Percentiles rank a stretch among this genome's conserved stretches.
These are phyloP conservation scores for Peterozyma xylosa DNA, from an alignment of 805 yeast genomes.

Conservation along the genomic window DNA sequence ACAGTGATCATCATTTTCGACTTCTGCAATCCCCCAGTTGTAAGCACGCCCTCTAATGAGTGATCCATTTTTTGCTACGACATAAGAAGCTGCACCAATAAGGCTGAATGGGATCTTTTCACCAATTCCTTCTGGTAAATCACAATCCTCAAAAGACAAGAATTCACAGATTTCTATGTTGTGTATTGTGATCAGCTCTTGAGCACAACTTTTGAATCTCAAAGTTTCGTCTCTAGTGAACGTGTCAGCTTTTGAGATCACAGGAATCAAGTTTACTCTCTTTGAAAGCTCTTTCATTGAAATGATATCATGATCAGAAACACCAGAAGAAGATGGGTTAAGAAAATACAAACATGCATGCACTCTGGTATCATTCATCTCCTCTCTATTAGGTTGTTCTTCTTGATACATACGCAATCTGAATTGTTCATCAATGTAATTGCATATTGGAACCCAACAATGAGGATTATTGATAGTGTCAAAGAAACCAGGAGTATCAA, in stretches of 20 bases:
- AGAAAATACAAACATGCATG: slow-evolving; percentile 85
- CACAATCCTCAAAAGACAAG: slow-evolving; percentile 27
- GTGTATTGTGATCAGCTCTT: slow-evolving; percentile 41
- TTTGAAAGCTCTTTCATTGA: slow-evolving; percentile 64
- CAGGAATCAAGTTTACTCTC: slow-evolving; percentile 76
- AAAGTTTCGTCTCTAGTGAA: slow-evolving; percentile 45
- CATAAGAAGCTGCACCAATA: slow-evolving; percentile 55
- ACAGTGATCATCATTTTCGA: slow-evolving; percentile 70
- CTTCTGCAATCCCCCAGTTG: slow-evolving; percentile 82
- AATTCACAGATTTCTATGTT: slow-evolving; percentile 54
- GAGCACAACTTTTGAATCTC: slow-evolving; percentile 47
- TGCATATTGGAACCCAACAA: slow-evolving; percentile 62
- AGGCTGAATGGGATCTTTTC: slow-evolving; percentile 60
- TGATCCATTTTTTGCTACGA: slow-evolving; percentile 33
- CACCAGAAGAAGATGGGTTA: slow-evolving; percentile 55
- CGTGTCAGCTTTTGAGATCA: slow-evolving; percentile 75
- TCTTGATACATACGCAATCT: slow-evolving; percentile 59
- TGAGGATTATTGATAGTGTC: slow-evolving; percentile 56
- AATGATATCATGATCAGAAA: slow-evolving; percentile 62
- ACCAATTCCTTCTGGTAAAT: slow-evolving; percentile 24
- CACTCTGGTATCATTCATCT: slow-evolving; percentile 56
- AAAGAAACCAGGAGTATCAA: slow-evolving; percentile 79
- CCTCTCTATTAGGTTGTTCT: slow-evolving; percentile 58
- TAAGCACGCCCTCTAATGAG: slow-evolving; percentile 69
- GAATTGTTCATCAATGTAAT: slow-evolving; percentile 77